Conservation (phyloP, 768 basidiomycete species). For the Boletus pseudo-olivaceus region DNA sequence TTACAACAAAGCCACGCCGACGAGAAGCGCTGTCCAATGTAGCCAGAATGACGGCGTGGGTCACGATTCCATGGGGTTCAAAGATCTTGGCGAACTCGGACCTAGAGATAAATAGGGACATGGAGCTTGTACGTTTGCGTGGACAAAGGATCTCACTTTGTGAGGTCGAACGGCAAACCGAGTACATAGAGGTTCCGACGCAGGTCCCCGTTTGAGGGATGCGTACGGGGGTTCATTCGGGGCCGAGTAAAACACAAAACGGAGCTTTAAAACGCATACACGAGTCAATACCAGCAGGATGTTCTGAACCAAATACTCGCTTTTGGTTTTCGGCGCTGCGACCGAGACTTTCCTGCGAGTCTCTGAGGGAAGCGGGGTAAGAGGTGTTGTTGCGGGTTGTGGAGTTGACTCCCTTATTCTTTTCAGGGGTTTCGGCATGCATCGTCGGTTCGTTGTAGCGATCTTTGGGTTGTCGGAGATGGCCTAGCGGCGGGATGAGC, state of each 20-base stretch:
- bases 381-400: background rate
- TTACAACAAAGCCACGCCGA: conserved; percentile 79
- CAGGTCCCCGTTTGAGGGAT: conserved; percentile 33
- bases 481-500: conserved; percentile 12
- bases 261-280: conserved; percentile 33
- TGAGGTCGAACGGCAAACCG: conserved; percentile 76
- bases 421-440: background rate
- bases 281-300: conserved; percentile 1
- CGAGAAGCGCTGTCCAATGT: conserved; percentile 83
- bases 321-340: conserved; percentile 52
- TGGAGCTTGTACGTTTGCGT: background rate
- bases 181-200: conserved; percentile 84
- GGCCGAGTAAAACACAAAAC: conserved; percentile 29
- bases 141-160: conserved; percentile 49
- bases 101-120: conserved; percentile 16
- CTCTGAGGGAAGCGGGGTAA: conserved; percentile 14
- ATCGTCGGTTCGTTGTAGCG: conserved; percentile 1
- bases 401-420: conserved; percentile 10
- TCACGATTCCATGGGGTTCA: conserved; percentile 60
- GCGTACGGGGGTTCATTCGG: conserved; percentile 4
- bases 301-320: conserved; percentile 38
- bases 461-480: conserved; percentile 8
- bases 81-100: conserved; percentile 63
- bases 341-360: conserved; percentile 32
- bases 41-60: conserved; percentile 77